Percentiles rank a stretch among this genome's conserved stretches.
Conservation (phyloP, 2,329 filamentous ascomycete species). For the Fonsecaea multimorphosa region DNA sequence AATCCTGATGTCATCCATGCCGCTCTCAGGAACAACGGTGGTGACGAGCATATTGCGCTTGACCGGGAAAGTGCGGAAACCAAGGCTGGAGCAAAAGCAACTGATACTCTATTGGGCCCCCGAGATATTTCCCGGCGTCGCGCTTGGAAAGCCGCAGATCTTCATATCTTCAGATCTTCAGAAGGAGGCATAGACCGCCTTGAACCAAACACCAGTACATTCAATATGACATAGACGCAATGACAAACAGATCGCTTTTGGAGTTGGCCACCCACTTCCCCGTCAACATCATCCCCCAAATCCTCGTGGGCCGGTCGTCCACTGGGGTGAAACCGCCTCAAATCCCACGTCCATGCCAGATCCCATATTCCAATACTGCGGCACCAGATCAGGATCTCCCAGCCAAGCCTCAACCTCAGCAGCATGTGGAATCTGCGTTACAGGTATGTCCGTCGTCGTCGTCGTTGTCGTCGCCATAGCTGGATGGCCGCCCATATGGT, state of each 20-base stretch:
- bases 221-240: neutral
- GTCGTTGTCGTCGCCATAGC: neutral
- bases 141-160: neutral
- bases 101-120: neutral
- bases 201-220: neutral
- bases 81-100: neutral
- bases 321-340: constrained; percentile 5
- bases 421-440: constrained; percentile 11
- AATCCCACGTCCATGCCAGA: constrained; percentile 9
- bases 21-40: too few species aligned
- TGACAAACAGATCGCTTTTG: neutral
- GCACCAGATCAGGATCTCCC: constrained; percentile 24
- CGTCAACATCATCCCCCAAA: constrained; percentile 9
- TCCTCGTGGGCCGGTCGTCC: constrained; percentile 4
- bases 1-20: neutral
- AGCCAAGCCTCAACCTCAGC: constrained; percentile 24
- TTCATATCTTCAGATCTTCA: neutral
- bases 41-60: neutral
- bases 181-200: neutral
- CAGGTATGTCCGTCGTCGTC: neutral
- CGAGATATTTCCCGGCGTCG: neutral
- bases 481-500: neutral
- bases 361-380: constrained; percentile 22
- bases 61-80: neutral
- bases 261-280: neutral